phyloP scores from a whole-genome alignment of 2,329 filamentous ascomycete genomes.

The Cladosporium sp. region DNA sequence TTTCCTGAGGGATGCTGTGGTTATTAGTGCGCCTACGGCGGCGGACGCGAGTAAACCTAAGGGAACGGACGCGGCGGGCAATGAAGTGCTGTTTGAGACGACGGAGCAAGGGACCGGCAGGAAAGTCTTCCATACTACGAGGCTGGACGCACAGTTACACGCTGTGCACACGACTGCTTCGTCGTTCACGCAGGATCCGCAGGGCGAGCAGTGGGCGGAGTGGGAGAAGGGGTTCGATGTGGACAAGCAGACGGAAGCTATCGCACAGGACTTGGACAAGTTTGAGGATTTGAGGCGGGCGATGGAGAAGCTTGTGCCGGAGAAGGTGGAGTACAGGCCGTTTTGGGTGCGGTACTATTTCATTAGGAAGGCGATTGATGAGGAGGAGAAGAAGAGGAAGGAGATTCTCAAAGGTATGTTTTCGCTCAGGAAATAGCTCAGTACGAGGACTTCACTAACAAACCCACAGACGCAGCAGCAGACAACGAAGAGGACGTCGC shows the following conservation, averaged over 20 bases:
- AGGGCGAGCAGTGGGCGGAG: slow-evolving; percentile 65
- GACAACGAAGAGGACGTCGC: slow-evolving; percentile 71
- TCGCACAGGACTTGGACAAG: slow-evolving; percentile 77
- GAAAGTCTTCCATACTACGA: slow-evolving; percentile 88
- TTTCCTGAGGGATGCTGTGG: slow-evolving; percentile 88
- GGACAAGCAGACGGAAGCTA: slow-evolving; percentile 80
- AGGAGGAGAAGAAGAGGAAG: slow-evolving; percentile 81
- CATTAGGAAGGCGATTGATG: slow-evolving; percentile 86
- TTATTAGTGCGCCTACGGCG: slow-evolving; percentile 70
- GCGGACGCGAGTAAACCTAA: slow-evolving; percentile 46
- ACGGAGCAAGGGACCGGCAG: slow-evolving; percentile 84
- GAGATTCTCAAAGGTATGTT: slow-evolving; percentile 84
- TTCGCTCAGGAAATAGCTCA: not conserved
- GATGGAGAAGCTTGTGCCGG: slow-evolving; percentile 96
- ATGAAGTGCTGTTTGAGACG: slow-evolving; percentile 82
- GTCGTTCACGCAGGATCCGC: slow-evolving; percentile 81
- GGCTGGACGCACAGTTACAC: slow-evolving; percentile 93
- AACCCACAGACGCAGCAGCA: slow-evolving; percentile 59
- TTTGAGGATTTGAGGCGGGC: slow-evolving; percentile 81
- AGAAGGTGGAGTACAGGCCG: slow-evolving; percentile 79
- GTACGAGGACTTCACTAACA: slow-evolving; percentile 20
- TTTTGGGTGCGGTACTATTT: slow-evolving; percentile 99
- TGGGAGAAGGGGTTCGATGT: slow-evolving; percentile 77
- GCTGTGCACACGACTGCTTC: slow-evolving; percentile 86
- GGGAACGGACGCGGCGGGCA: slow-evolving; percentile 34